Conservation (phyloP, 371 early-diverging fungal species). For the Mucor irregularis region DNA sequence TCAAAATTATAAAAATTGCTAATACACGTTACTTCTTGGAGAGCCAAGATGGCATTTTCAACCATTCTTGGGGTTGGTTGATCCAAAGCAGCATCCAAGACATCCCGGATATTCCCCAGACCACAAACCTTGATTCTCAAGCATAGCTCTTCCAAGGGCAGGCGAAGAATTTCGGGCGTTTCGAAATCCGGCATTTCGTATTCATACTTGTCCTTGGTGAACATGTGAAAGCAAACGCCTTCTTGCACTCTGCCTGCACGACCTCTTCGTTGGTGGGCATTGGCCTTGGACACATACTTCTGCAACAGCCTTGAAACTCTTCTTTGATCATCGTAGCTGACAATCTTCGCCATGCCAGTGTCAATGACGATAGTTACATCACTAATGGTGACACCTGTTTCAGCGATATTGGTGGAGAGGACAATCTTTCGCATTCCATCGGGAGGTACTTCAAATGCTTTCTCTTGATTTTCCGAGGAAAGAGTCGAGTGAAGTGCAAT, state of each 20-base stretch:
- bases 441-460: conserved; percentile 66
- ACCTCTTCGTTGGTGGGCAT: conserved; percentile 87
- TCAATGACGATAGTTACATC: conserved; percentile 95
- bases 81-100: conserved; percentile 71
- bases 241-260: conserved; percentile 90
- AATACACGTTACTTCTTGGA: conserved; percentile 51
- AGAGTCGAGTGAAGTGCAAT: conserved; percentile 83
- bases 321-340: conserved; percentile 67
- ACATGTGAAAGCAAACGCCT: conserved; percentile 81
- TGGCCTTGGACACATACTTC: conserved; percentile 81
- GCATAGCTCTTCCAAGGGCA: conserved; percentile 82
- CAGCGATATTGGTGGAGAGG: conserved; percentile 92
- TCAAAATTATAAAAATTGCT: not conserved
- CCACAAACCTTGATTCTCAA: conserved; percentile 74
- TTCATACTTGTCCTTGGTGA: conserved; percentile 55
- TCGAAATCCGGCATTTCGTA: conserved; percentile 70
- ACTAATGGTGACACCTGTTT: conserved; percentile 95
- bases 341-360: conserved; percentile 86
- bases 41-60: conserved; percentile 57
- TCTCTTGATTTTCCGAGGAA: conserved; percentile 70
- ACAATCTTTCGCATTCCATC: conserved; percentile 80
- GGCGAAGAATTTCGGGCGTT: conserved; percentile 79
- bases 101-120: conserved; percentile 55
- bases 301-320: conserved; percentile 72
- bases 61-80: conserved; percentile 76